Base-by-base conservation (phyloP, 139 green algal genomes). In the Tetradesmus lagerheimii region DNA sequence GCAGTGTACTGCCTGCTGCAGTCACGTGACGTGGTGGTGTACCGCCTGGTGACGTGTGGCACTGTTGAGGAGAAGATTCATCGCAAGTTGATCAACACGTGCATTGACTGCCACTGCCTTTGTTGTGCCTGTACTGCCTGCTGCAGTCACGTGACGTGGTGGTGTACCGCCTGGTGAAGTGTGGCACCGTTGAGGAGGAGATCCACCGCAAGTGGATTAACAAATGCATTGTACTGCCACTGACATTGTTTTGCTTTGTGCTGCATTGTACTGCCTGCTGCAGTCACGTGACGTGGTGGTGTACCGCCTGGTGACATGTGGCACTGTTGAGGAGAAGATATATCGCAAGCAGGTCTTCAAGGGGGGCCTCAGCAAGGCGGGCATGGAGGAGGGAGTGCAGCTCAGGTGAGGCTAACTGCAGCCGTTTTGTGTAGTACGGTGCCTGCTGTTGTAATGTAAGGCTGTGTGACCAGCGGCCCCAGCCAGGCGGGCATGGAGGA, bases 321-420 rank as follows among this genome's bases (percentile, higher is more conserved):
- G 97, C 23, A 99, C 96, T 20, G 94, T 99, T 64, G 97, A 99
- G 94, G 97, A 99, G 92, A 98, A 98, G 93, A 98, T 98, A 41
- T 98, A 98, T 92, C 90, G 94, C 45, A 96, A 95, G 86, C 96
- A 99, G 91, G 93, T 96, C 37, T 98, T 96, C 94, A 98, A 98
- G 93, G 95, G 93, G 5, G 96, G 94, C 23, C 93, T 99, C 77
- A 96, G 92, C 38, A 91, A 93, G 34, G 94, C 93, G 1, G 97
- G 95, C 53, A 97, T 93, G 12, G 92, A 98, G 91, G 95, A 96
- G n/a, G 96, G 95, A 4, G 92, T 96, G 39, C 95, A 96, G 87
- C 94, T 97, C 41, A 95, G 96, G 95, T 95, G 38, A 18, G 92
- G n/a, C n/a, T n/a, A n/a, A n/a, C n/a, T n/a, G n/a, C n/a, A n/a